A percentile compares a stretch with the other conserved stretches of the same genome.
These are phyloP conservation scores for Desmodesmus armatus DNA, from an alignment of 139 green algal genomes.

Conservation along the genomic window DNA sequence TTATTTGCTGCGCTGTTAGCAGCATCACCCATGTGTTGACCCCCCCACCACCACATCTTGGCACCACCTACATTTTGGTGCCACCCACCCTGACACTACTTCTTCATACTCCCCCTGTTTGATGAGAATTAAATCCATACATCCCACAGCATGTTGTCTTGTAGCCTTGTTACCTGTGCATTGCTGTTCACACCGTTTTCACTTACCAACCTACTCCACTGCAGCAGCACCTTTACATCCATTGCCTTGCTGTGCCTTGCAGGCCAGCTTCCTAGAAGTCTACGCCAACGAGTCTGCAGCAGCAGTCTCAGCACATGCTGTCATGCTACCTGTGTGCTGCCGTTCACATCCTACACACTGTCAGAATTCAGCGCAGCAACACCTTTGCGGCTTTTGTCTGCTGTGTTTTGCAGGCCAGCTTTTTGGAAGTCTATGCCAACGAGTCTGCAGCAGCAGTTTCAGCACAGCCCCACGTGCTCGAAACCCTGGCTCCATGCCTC, in stretches of 20 bases:
- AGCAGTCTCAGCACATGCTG: too few species aligned
- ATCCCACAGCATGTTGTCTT: too few species aligned
- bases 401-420: slow-evolving; percentile 31
- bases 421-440: neutral
- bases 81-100: too few species aligned
- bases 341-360: neutral
- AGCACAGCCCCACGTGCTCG: slow-evolving; percentile 38
- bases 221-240: neutral
- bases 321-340: neutral
- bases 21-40: too few species aligned
- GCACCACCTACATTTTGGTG: too few species aligned
- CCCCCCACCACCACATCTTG: too few species aligned
- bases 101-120: too few species aligned
- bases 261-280: slow-evolving; percentile 32
- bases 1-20: too few species aligned
- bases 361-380: neutral
- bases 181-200: neutral
- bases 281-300: neutral
- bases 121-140: too few species aligned
- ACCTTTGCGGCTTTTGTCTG: neutral
- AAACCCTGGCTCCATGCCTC: slow-evolving; percentile 32
- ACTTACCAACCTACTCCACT: neutral
- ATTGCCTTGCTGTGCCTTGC: neutral
- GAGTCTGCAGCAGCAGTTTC: slow-evolving; percentile 1
- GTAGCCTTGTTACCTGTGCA: neutral